Percentiles rank a stretch among this genome's conserved stretches.
Conservation (phyloP, 306 rosid species). For the Vigna radiata region DNA sequence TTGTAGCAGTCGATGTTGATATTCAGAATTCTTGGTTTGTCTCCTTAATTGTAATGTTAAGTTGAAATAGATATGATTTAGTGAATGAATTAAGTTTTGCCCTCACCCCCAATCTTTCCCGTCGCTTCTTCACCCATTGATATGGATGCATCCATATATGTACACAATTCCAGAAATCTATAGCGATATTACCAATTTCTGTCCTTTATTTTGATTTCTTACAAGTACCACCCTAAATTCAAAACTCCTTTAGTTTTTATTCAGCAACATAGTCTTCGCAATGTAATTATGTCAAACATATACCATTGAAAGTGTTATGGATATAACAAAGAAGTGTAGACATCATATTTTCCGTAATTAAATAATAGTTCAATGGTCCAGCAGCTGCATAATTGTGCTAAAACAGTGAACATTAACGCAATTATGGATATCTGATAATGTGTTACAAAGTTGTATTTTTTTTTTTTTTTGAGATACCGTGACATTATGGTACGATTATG, state of each 20-base stretch:
- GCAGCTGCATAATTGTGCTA: neutral
- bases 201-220: constrained; percentile 33
- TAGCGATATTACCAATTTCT: constrained; percentile 39
- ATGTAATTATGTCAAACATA: neutral
- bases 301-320: neutral
- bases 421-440: neutral
- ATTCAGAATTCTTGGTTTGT: constrained; percentile 51
- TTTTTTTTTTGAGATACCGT: neutral
- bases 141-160: constrained; percentile 46
- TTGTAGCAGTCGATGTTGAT: constrained; percentile 59
- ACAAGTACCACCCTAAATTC: neutral
- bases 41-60: constrained; percentile 52
- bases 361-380: neutral
- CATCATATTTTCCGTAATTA: neutral
- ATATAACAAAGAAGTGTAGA: neutral
- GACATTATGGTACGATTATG: neutral
- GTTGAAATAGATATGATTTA: constrained; percentile 48
- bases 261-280: constrained; percentile 10
- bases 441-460: neutral
- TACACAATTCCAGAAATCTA: constrained; percentile 46
- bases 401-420: neutral
- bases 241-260: neutral
- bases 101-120: neutral
- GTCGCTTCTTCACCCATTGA: constrained; percentile 32
- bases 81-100: constrained; percentile 43